phyloP scores from a whole-genome alignment of 768 basidiomycete genomes.

The Mycena olivaceomarginata region DNA sequence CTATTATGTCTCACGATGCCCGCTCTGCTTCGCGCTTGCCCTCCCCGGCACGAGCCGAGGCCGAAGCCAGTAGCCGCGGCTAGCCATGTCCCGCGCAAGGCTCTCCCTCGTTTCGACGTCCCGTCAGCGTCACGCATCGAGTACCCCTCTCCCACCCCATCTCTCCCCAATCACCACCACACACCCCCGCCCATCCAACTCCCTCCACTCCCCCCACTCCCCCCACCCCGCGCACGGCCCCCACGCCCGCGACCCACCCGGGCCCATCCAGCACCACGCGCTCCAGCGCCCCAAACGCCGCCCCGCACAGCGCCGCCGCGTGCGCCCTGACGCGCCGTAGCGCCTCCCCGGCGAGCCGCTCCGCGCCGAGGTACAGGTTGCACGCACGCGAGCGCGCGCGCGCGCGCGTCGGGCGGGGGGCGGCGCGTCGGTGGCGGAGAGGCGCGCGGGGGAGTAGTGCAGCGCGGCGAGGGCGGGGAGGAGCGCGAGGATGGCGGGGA shows the following conservation, averaged over 20 bases:
- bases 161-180: neutral
- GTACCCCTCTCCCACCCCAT: too few relatives aligned
- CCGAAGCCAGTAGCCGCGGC: too few relatives aligned
- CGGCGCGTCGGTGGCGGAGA: too few relatives aligned
- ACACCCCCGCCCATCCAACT: neutral
- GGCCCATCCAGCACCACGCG: constrained; percentile 13
- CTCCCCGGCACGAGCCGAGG: too few relatives aligned
- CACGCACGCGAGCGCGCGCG: too few relatives aligned
- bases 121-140: too few relatives aligned
- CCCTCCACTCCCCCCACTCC: neutral
- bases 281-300: constrained; percentile 3
- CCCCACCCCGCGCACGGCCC: too few relatives aligned
- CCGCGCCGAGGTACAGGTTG: neutral
- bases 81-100: too few relatives aligned
- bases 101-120: too few relatives aligned
- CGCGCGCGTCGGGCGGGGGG: neutral
- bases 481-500: constrained; percentile 4
- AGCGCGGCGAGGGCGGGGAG: constrained; percentile 8
- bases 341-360: neutral
- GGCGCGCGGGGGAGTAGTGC: neutral
- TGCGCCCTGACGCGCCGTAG: neutral
- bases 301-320: neutral
- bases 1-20: too few relatives aligned
- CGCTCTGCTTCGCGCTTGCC: too few relatives aligned
- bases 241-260: too few relatives aligned